Conservation (phyloP, 305 asterid species). For the Petunia hybrid region DNA sequence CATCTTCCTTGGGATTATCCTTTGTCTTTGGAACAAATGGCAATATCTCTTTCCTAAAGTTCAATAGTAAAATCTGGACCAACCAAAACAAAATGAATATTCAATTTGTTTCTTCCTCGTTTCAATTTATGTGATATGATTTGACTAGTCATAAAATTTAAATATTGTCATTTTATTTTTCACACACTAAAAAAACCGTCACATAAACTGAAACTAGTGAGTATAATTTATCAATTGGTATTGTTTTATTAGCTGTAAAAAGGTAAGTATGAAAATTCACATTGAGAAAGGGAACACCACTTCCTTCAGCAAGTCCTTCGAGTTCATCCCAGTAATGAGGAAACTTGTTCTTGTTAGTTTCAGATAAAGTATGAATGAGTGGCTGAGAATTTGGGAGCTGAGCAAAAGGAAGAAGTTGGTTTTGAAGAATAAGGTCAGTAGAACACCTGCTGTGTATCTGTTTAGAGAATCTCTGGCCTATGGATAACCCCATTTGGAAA, state of each 20-base stretch:
- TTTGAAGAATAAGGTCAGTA: slow-evolving; percentile 69
- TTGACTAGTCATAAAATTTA: too few relatives aligned
- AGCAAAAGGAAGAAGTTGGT: slow-evolving; percentile 84
- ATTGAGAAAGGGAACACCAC: slow-evolving; percentile 70
- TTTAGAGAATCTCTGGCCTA: slow-evolving; percentile 65
- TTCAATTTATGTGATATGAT: too few relatives aligned
- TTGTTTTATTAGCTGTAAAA: too few relatives aligned
- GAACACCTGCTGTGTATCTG: slow-evolving; percentile 65
- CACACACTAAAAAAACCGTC: too few relatives aligned
- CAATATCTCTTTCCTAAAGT: slow-evolving; percentile 86
- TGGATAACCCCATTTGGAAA: slow-evolving; percentile 63
- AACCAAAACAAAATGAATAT: neutral
- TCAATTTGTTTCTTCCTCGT: too few relatives aligned
- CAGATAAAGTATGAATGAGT: slow-evolving; percentile 59
- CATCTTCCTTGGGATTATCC: slow-evolving; percentile 35
- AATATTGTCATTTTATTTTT: too few relatives aligned
- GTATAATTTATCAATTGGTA: too few relatives aligned
- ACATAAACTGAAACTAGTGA: too few relatives aligned
- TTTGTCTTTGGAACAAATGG: slow-evolving; percentile 57
- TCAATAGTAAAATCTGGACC: slow-evolving; percentile 73
- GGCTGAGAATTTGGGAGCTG: slow-evolving; percentile 51
- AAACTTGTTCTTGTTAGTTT: slow-evolving; percentile 57
- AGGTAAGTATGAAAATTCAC: slow-evolving; percentile 39
- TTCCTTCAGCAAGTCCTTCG: slow-evolving; percentile 74
- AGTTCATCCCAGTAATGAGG: slow-evolving; percentile 83